Conservation (phyloP, 2,329 filamentous ascomycete genomes). For the Epichloe elymi region DNA sequence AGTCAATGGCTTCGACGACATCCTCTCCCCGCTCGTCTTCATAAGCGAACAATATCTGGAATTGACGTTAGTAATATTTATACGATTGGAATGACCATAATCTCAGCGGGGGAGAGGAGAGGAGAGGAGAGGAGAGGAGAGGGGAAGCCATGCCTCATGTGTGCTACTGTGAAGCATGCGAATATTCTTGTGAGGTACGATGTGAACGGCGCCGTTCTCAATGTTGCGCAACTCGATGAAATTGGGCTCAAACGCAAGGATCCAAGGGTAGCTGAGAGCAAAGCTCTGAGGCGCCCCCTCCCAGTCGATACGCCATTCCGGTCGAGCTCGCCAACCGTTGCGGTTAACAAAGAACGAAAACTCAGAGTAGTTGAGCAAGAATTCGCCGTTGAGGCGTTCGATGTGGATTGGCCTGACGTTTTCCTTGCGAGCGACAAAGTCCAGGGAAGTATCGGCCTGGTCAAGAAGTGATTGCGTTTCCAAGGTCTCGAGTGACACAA, state of each 20-base stretch:
- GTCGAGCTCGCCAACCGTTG: slow-evolving; percentile 90
- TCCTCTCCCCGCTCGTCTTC: slow-evolving; percentile 93
- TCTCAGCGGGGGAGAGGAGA: no score
- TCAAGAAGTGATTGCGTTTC: slow-evolving; percentile 95
- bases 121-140: no score
- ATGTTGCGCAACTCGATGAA: slow-evolving; percentile 96
- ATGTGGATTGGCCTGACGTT: slow-evolving; percentile 93
- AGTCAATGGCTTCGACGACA: slow-evolving; percentile 87
- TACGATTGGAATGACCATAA: no score
- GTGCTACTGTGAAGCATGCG: slow-evolving; percentile 96
- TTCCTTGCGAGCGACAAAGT: slow-evolving; percentile 91
- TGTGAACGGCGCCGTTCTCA: slow-evolving; percentile 87
- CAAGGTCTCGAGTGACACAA: slow-evolving; percentile 91
- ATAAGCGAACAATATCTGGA: slow-evolving; percentile 88
- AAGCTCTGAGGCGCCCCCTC: slow-evolving; percentile 87
- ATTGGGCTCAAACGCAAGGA: slow-evolving; percentile 90
- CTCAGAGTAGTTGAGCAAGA: slow-evolving; percentile 94
- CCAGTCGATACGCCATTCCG: slow-evolving; percentile 97
- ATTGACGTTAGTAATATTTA: not conserved
- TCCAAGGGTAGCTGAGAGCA: slow-evolving; percentile 91
- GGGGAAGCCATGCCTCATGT: slow-evolving; percentile 59
- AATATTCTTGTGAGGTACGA: slow-evolving; percentile 92
- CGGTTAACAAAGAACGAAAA: slow-evolving; percentile 99
- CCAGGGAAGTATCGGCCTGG: slow-evolving; percentile 92
- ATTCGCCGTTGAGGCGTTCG: slow-evolving; percentile 91